phyloP scores from a whole-genome alignment of 306 rosid genomes.

The Sechiopsis laciniata region DNA sequence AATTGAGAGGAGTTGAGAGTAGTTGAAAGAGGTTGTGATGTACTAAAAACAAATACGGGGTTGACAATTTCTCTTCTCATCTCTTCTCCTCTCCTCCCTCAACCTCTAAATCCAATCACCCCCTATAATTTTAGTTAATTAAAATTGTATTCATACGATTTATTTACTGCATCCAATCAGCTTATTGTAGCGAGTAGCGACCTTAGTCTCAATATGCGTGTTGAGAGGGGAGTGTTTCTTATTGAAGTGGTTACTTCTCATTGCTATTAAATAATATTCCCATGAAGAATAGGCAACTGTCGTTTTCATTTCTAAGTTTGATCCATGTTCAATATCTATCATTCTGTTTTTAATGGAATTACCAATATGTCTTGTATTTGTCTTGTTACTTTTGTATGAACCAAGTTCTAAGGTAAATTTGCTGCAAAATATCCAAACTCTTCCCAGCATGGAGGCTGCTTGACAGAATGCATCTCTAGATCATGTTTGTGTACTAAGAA shows the following conservation, averaged over 20 bases:
- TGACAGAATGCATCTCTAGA: constrained; percentile 5
- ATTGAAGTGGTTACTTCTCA: neutral
- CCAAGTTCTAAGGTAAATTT: neutral
- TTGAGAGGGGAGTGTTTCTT: too few species aligned
- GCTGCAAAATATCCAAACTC: neutral
- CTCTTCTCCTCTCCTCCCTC: too few species aligned
- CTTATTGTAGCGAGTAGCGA: too few species aligned
- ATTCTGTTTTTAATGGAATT: neutral
- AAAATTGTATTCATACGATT: too few species aligned
- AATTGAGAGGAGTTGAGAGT: too few species aligned
- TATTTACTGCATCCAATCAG: too few species aligned
- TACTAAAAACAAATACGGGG: too few species aligned
- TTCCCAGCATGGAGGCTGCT: neutral
- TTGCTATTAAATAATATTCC: neutral
- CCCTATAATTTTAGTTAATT: too few species aligned
- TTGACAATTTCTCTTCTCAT: too few species aligned
- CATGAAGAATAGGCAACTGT: neutral
- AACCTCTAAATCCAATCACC: too few species aligned
- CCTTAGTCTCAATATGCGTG: too few species aligned
- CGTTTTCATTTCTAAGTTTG: neutral
- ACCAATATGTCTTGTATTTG: neutral
- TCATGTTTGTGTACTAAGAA: neutral
- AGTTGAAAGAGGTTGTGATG: too few species aligned
- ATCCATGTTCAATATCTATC: neutral
- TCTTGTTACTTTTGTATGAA: neutral